A percentile compares a stretch with the other conserved stretches of the same genome.
Evolutionary conservation across 768 basidiomycete genomes (phyloP).

Genomic region (Auriscalpium microsporum): DNA sequence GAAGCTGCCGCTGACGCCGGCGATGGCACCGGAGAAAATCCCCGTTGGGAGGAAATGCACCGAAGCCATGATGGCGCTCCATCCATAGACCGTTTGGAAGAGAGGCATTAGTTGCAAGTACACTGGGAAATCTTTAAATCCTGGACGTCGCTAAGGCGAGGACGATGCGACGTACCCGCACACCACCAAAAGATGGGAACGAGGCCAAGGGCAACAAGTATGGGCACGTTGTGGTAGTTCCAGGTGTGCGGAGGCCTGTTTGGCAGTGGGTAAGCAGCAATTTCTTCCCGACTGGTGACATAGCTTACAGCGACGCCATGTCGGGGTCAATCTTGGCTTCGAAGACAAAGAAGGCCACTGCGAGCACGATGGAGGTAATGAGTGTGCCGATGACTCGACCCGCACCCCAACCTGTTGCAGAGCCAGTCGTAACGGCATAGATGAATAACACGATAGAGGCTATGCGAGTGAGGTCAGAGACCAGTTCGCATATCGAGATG

Average conservation of each 20-base stretch:
- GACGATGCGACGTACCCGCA: neutral
- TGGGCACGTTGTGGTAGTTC: constrained; percentile 30
- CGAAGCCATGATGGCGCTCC: neutral
- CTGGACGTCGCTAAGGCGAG: neutral
- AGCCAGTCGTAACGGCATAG: constrained; percentile 31
- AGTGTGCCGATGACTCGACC: constrained; percentile 35
- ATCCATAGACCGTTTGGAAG: neutral
- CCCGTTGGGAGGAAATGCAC: neutral
- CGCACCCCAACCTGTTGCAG: constrained; percentile 32
- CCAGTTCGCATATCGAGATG: neutral
- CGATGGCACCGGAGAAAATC: neutral
- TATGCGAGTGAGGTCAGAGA: neutral
- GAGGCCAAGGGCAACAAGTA: constrained; percentile 29
- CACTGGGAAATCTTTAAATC: neutral
- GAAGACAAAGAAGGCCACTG: constrained; percentile 33
- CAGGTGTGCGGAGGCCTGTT: constrained; percentile 27
- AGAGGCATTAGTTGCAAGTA: neutral
- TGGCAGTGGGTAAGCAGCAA: neutral
- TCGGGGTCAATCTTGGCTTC: constrained; percentile 28
- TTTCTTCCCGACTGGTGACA: neutral
- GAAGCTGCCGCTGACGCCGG: neutral
- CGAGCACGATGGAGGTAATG: constrained; percentile 30
- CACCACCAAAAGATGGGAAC: constrained; percentile 33
- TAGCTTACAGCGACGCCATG: constrained; percentile 24
- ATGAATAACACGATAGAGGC: constrained; percentile 27